phyloP scores from a whole-genome alignment of 2,329 filamentous ascomycete species.

The Stromatinia cepivora region DNA sequence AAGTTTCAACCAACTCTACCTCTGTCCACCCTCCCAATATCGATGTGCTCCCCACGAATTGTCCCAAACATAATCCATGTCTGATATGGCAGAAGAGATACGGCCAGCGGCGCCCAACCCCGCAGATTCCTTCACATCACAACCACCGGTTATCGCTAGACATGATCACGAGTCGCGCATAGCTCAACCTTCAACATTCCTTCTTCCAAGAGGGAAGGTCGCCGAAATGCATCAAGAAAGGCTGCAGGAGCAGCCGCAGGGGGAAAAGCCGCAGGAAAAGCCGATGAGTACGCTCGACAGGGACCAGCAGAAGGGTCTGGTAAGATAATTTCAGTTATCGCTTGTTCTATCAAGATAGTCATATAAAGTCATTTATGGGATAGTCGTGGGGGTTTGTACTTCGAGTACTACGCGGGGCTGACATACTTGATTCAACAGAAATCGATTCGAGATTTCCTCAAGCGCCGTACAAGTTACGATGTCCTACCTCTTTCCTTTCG shows the following conservation, averaged over 20 bases:
- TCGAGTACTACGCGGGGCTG: conserved; percentile 34
- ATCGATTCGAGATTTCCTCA: conserved; percentile 92
- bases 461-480: conserved; percentile 95
- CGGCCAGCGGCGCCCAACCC: conserved; percentile 37
- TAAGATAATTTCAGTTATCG: conserved; percentile 48
- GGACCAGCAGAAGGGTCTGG: conserved; percentile 77
- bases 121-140: conserved; percentile 29
- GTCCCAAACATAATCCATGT: conserved; percentile 34
- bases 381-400: conserved; percentile 19
- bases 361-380: conserved; percentile 13
- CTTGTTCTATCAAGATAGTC: neutral
- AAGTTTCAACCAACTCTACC: neutral
- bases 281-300: conserved; percentile 65
- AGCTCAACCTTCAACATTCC: conserved; percentile 43
- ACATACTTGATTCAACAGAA: conserved; percentile 54
- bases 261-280: conserved; percentile 67
- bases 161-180: conserved; percentile 40
- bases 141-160: conserved; percentile 36
- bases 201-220: conserved; percentile 34
- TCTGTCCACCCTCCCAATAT: conserved; percentile 11
- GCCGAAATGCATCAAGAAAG: conserved; percentile 25
- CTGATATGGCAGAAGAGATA: conserved; percentile 40
- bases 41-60: conserved; percentile 22
- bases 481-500: conserved; percentile 95
- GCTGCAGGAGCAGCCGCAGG: conserved; percentile 69